These are phyloP conservation scores for Podospora sp. DNA, from an alignment of 495 filamentous ascomycete genomes.

Conservation along the genomic window DNA sequence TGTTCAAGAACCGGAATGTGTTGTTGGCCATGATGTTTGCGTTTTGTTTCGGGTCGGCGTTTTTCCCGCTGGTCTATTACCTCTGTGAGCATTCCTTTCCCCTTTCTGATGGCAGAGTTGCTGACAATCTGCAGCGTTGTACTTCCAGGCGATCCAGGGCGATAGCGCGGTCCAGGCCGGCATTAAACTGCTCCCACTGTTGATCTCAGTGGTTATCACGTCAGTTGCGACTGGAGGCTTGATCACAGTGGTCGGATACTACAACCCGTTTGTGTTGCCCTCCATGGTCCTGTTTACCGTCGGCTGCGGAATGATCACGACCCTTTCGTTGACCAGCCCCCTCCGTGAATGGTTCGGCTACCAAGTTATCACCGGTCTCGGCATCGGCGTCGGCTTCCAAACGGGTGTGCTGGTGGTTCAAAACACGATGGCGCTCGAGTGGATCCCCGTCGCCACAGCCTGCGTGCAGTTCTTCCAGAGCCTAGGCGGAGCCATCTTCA, in stretches of 20 bases:
- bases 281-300: slow-evolving; percentile 50
- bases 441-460: slow-evolving; percentile 65
- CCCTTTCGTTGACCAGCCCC: slow-evolving; percentile 47
- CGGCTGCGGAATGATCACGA: slow-evolving; percentile 56
- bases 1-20: slow-evolving; percentile 60
- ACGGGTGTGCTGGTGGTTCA: slow-evolving; percentile 56
- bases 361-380: slow-evolving; percentile 51
- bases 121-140: slow-evolving; percentile 57
- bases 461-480: slow-evolving; percentile 68
- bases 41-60: slow-evolving; percentile 62
- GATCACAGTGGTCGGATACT: slow-evolving; percentile 53
- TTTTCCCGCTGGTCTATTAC: slow-evolving; percentile 72
- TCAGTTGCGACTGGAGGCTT: slow-evolving; percentile 46
- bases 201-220: slow-evolving; percentile 66
- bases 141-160: slow-evolving; percentile 86
- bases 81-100: slow-evolving; percentile 51
- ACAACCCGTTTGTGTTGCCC: slow-evolving; percentile 52
- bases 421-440: slow-evolving; percentile 49
- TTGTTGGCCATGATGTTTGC: slow-evolving; percentile 56
- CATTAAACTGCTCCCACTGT: slow-evolving; percentile 74
- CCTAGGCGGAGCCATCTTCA: slow-evolving; percentile 70
- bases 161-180: slow-evolving; percentile 72
- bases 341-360: slow-evolving; percentile 57
- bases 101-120: neutral
- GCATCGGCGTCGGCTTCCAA: slow-evolving; percentile 51